Conservation (phyloP, 768 basidiomycete genomes). For the Coprinopsis sp. region DNA sequence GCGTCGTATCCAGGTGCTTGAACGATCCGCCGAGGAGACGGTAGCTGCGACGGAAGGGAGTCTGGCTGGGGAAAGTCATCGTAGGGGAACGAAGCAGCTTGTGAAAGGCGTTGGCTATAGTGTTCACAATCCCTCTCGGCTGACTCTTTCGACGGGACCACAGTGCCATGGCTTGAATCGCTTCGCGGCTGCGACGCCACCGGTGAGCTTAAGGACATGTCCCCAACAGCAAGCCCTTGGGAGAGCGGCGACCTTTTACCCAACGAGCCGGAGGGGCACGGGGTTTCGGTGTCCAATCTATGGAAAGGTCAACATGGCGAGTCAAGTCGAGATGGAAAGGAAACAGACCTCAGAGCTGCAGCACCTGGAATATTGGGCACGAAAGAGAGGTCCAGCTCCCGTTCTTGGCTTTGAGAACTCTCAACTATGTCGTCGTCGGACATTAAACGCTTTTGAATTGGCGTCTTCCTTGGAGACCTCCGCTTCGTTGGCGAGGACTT, state of each 20-base stretch:
- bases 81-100: background rate
- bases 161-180: too few relatives aligned
- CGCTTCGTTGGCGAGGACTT: background rate
- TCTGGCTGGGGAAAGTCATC: background rate
- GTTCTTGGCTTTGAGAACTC: conserved; percentile 3
- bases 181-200: too few relatives aligned
- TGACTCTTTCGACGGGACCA: too few relatives aligned
- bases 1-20: too few relatives aligned
- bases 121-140: too few relatives aligned
- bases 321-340: background rate
- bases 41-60: too few relatives aligned
- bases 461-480: background rate
- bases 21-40: too few relatives aligned
- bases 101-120: too few relatives aligned
- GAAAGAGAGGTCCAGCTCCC: background rate
- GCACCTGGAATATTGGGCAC: background rate
- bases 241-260: conserved; percentile 1
- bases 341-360: background rate
- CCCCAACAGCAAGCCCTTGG: conserved; percentile 2
- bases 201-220: background rate
- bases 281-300: background rate
- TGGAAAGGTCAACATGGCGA: background rate
- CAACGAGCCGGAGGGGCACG: background rate
- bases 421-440: background rate
- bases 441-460: background rate